Evolutionary conservation across 2,329 filamentous ascomycete species (phyloP).

Genomic region (Colletotrichum tamarilloi): DNA sequence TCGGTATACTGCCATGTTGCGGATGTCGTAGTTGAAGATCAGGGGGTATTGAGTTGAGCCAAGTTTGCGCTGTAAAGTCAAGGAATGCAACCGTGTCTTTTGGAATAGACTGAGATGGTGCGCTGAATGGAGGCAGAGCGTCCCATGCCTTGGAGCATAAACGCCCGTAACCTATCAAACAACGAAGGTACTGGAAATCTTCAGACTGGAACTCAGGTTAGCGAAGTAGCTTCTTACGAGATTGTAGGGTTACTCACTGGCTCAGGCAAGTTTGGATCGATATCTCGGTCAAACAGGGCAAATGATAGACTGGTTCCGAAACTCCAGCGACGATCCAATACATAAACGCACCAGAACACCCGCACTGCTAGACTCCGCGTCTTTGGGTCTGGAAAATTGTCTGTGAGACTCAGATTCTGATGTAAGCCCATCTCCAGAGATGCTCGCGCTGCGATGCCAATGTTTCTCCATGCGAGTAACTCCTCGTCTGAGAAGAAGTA

Average conservation of each 20-base stretch:
- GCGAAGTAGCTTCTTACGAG: background rate
- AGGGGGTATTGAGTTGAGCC: conserved; percentile 56
- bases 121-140: conserved; percentile 50
- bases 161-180: conserved; percentile 59
- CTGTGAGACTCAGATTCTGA: conserved; percentile 53
- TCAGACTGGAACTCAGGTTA: conserved; percentile 38
- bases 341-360: conserved; percentile 64
- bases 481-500: conserved; percentile 60
- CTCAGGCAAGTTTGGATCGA: conserved; percentile 59
- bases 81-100: conserved; percentile 53
- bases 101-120: conserved; percentile 44
- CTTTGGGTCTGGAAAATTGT: conserved; percentile 47
- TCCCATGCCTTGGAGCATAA: conserved; percentile 60
- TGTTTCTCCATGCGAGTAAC: conserved; percentile 59
- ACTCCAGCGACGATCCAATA: conserved; percentile 62
- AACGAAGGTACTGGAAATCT: conserved; percentile 53
- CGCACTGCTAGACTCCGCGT: conserved; percentile 46
- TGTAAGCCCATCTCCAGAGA: conserved; percentile 61
- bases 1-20: conserved; percentile 45
- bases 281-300: conserved; percentile 58
- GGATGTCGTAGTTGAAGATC: conserved; percentile 51
- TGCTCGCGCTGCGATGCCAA: conserved; percentile 57
- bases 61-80: conserved; percentile 55
- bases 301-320: conserved; percentile 63
- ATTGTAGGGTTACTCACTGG: conserved; percentile 43